Percentiles rank a stretch among this genome's conserved stretches.
phyloP scores from a whole-genome alignment of 805 yeast genomes.

The Blastobotrys chiropterorum region DNA sequence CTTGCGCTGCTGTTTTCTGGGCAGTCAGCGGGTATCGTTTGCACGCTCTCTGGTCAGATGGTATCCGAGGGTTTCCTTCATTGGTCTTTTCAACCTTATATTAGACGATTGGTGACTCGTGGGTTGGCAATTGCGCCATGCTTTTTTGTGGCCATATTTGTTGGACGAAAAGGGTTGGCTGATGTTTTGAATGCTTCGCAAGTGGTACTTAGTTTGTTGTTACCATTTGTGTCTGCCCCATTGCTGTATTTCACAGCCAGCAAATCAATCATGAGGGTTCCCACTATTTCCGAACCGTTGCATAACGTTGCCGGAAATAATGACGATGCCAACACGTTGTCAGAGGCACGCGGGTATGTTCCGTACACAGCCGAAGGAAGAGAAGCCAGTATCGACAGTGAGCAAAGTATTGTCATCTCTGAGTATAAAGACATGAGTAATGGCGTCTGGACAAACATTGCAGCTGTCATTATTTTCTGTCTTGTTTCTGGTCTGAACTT shows the following conservation, averaged over 20 bases:
- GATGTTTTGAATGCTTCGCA: slow-evolving; percentile 73
- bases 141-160: slow-evolving; percentile 57
- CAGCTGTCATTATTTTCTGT: slow-evolving; percentile 61
- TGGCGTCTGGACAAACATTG: slow-evolving; percentile 45
- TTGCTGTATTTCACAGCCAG: slow-evolving; percentile 73
- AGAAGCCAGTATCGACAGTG: background rate
- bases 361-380: background rate
- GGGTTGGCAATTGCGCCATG: slow-evolving; percentile 84
- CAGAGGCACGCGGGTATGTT: slow-evolving; percentile 2
- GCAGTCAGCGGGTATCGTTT: slow-evolving; percentile 92
- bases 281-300: slow-evolving; percentile 6
- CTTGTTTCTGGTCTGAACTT: slow-evolving; percentile 65
- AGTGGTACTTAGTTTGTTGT: slow-evolving; percentile 70
- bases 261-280: slow-evolving; percentile 53
- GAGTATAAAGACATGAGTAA: slow-evolving; percentile 62
- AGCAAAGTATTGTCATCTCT: slow-evolving; percentile 16
- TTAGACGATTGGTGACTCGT: slow-evolving; percentile 72
- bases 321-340: background rate
- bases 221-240: slow-evolving; percentile 88
- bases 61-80: slow-evolving; percentile 83
- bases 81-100: slow-evolving; percentile 78
- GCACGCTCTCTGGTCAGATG: slow-evolving; percentile 91
- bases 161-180: slow-evolving; percentile 76
- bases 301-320: background rate
- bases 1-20: slow-evolving; percentile 84